Conservation (phyloP, 2,329 filamentous ascomycete genomes). For the Cladosporium oxysporum region DNA sequence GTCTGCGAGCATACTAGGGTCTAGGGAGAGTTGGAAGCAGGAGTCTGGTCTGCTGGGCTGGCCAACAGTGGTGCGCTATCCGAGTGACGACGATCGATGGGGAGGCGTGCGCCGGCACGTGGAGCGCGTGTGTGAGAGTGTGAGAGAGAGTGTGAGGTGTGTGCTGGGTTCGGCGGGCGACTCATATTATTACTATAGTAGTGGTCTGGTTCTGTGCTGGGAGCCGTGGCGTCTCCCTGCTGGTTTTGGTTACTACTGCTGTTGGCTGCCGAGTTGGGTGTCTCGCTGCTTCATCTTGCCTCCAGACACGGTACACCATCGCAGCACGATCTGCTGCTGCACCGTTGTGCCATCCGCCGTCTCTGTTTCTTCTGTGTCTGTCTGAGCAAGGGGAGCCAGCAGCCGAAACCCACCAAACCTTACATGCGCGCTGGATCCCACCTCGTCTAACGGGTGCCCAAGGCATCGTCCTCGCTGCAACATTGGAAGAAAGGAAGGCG, state of each 20-base stretch:
- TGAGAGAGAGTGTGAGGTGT: not conserved
- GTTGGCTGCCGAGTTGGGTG: not conserved
- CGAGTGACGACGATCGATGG: conserved; percentile 7
- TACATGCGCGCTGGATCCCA: conserved; percentile 8
- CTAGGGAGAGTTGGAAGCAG: not conserved
- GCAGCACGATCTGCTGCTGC: not conserved
- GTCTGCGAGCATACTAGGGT: not conserved
- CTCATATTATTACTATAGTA: conserved; percentile 7
- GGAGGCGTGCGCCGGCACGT: conserved; percentile 7
- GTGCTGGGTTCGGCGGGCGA: not conserved
- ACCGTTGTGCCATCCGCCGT: not conserved
- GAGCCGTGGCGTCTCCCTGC: not conserved
- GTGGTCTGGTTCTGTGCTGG: not conserved
- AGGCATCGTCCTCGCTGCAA: not conserved
- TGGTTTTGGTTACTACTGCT: not conserved
- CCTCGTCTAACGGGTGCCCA: conserved; percentile 5
- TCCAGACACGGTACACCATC: not conserved
- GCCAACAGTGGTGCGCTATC: not conserved
- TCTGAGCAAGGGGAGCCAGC: conserved; percentile 19
- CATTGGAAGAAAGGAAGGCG: conserved; percentile 10
- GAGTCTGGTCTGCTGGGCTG: not conserved
- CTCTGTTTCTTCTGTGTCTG: conserved; percentile 2
- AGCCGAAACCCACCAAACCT: conserved; percentile 13
- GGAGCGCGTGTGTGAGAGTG: not conserved
- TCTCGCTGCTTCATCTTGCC: conserved; percentile 12